Evolutionary conservation across 331 rosid species (phyloP), one percentile per base, ranked within the genome.

Genomic region (Quercus tomentella): DNA sequence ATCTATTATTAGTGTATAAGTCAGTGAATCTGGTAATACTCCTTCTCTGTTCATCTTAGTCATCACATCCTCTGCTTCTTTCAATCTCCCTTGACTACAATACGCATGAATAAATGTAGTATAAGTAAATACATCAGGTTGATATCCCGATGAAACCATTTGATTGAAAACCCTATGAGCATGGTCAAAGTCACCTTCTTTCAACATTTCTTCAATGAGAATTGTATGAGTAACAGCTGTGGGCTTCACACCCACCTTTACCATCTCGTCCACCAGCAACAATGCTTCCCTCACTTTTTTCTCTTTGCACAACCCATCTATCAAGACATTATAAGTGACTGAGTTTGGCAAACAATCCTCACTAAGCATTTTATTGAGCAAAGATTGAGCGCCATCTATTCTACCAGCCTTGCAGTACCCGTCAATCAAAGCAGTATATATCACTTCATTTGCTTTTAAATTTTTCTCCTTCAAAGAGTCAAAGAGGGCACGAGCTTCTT

Each of bases 381-480:
- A 81, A n/a, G 78, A 70, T 58, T 4, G 83, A 30, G 87, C 96
- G 65, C 82, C 90, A 62, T 76, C 86, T 67, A 80, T 54, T 81
- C 83, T 87, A 68, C 88, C 91, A 70, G 68, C 84, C 76, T 82
- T 87, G 91, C 89, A 87, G 83, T 84, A 91, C 35, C 95, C 95
- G 60, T 91, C 91, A 78, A 91, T 84, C 87, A 91, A 84, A 11
- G 87, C 80, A 23, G 93, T 84, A 76, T 82, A 91, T 62, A 91
- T 57, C 25, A 82, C 76, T 74, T 82, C 87, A 82, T 89, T 89
- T 68, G 84, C 83, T 76, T 80, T 66, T 7, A 86, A n/a, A 0
- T 85, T 78, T 58, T 89, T 90, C 80, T 79, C 93, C 73, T 79
- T 69, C 8, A 87, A 81, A 33, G 89, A 84, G 62, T 91, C 89